phyloP scores from a whole-genome alignment of 306 rosid species.

The Phaseolus lunatus region DNA sequence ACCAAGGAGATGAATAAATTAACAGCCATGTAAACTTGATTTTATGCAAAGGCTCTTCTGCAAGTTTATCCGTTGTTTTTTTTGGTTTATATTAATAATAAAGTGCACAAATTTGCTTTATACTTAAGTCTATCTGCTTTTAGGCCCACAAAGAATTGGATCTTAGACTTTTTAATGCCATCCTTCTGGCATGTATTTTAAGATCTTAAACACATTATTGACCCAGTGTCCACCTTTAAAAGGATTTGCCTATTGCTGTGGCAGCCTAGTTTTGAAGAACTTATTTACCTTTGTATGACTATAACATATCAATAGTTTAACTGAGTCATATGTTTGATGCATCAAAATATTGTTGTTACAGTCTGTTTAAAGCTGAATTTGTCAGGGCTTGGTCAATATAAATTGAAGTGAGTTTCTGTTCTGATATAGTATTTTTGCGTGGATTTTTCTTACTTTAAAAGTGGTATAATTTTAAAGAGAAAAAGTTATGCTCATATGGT shows the following conservation, averaged over 20 bases:
- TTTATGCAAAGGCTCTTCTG: conserved; percentile 5
- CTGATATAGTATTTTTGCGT: neutral
- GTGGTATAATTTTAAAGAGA: neutral
- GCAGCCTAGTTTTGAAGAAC: conserved; percentile 22
- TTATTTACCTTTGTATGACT: neutral
- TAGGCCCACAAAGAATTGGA: neutral
- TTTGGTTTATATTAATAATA: conserved; percentile 3
- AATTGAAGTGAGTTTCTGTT: conserved; percentile 11
- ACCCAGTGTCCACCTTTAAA: conserved; percentile 8
- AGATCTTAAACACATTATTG: neutral
- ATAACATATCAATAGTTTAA: neutral
- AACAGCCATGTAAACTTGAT: neutral
- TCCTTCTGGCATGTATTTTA: neutral
- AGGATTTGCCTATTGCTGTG: neutral
- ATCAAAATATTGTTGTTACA: conserved; percentile 12
- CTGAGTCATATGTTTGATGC: neutral
- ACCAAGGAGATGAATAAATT: neutral
- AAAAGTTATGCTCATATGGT: too few relatives aligned
- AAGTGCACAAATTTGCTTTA: neutral
- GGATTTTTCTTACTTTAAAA: neutral
- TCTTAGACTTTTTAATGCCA: neutral
- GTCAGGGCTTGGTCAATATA: conserved; percentile 34
- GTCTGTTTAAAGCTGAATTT: neutral
- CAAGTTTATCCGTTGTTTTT: neutral
- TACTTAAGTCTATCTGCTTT: neutral